Evolutionary conservation across 2,329 filamentous ascomycete species (phyloP).

Genomic region (Fusarium nelsonii): DNA sequence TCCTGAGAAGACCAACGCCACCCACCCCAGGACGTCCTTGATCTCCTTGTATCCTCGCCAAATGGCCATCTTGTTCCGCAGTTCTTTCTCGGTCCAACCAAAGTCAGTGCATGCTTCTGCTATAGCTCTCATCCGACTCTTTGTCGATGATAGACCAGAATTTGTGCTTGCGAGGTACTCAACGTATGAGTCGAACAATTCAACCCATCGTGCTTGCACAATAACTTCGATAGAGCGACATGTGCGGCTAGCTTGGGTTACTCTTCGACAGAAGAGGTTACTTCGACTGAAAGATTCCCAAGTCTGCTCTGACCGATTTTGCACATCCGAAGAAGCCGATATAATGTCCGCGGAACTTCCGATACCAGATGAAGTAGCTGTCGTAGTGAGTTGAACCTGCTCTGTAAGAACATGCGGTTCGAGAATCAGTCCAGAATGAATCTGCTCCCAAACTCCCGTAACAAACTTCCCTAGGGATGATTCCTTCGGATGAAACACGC

Average conservation of each 20-base stretch:
- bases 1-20: not conserved
- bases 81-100: conserved; percentile 3
- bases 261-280: not conserved
- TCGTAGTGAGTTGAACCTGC: not conserved
- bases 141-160: not conserved
- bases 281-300: conserved; percentile 1
- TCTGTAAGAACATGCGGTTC: not conserved
- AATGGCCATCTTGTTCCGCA: conserved; percentile 6
- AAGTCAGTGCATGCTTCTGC: conserved; percentile 3
- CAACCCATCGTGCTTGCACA: conserved; percentile 7
- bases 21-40: conserved; percentile 4
- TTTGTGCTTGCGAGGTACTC: not conserved
- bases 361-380: not conserved
- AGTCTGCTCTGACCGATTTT: not conserved
- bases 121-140: conserved; percentile 1
- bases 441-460: not conserved
- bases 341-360: rapidly evolving
- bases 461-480: not conserved
- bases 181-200: conserved; percentile 4
- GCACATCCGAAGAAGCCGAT: not conserved
- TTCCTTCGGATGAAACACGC: not conserved
- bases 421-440: not conserved
- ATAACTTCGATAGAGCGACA: conserved; percentile 3
- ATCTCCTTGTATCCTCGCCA: conserved; percentile 12
- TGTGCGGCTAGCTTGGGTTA: not conserved